Evolutionary conservation across 2,329 filamentous ascomycete genomes (phyloP), one percentile per base, ranked within the genome.

Genomic region (Botrytis byssoidea): DNA sequence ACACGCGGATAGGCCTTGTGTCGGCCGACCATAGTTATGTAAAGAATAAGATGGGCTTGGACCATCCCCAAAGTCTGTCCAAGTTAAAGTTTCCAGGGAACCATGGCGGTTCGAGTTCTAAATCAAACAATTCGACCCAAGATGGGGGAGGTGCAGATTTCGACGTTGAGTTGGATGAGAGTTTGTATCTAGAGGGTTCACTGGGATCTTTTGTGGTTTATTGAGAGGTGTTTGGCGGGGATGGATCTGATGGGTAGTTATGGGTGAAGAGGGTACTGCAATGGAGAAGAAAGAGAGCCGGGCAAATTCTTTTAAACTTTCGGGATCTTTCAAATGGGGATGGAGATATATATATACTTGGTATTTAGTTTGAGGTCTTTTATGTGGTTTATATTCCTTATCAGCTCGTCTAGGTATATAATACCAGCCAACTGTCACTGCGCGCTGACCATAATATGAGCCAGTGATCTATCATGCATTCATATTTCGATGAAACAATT

Each of bases 141-240:
- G 18, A 35, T 35, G 20, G 42, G 29, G 16, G 7, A 67, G 59
- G 3, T 14, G 5, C 1, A n/a, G 12, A 61, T 25, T 61, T 61
- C 2, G 22, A 25, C 32, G 1, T 25, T 22, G 35, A n/a, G 22
- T 61, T 25, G 4, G 44, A 67, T 18, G 46, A 51, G 22, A 51
- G 32, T 16, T 9, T 67, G 20, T 67, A 67, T 67, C 14, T 51
- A 37, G 64, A 32, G 22, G 64, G 25, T 40, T 67, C 64, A 18
- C 64, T 22, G 9, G 64, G 64, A 5, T 67, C 64, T 67, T 67
- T 67, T n/a, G 22, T 67, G 18, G 46, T 67, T 37, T 67, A 67
- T 25, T 67, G 32, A 67, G 35, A 20, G 44, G 2, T 12, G 0
- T 51, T 16, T 14, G n/a, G 18, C n/a, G 16, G n/a, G 9, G 22